Base-by-base conservation (phyloP, 345 rosid species). In the Arabis hirsuta region DNA sequence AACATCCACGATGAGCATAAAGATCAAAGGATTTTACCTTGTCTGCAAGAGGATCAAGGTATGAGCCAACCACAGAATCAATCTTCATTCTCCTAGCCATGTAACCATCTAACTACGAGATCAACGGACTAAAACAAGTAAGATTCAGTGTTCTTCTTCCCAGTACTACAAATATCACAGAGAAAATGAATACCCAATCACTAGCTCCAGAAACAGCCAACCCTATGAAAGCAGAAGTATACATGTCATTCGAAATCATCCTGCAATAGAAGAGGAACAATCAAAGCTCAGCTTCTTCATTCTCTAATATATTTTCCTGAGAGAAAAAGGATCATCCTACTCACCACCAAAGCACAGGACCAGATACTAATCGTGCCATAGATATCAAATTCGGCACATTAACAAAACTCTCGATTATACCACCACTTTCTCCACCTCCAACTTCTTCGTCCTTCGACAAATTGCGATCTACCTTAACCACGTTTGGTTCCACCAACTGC, bases 41-140 rank as follows among this genome's bases (percentile, higher is more conserved):
- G 81, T 95, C 99, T 32, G 96, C 99, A 67, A 95, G 90, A 53
- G 99, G 99, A 79, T 95, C 97, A 69, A 95, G 96, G 82, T 95
- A 90, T 2, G 99, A 91, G 55, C 99, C 99, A 80, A 90, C 96
- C 1, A 95, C 97, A 26, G 99, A 95, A 76, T 90, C 36, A 59
- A 91, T 90, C 61, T 65, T 86, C 96, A 95, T 91, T 81, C 83
- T 91, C 76, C 99, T 86, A 61, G 99, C 98, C 73, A 87, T 55
- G 54, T 86, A 95, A 31, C 99, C 99, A 86, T 95, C 99, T 67
- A 95, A 73, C 97, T 95, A 73, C 73, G 71, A 29, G 71, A n/a
- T 56, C 7, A 48, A 76, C 76, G 39, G 2, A 47, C 48, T 47
- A 3, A 22, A 67, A 51, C 43, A 47, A 73, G 60, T 36, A 36